Evolutionary conservation across 208 protist species (phyloP).

Genomic region (Wallacemonas sp.): DNA sequence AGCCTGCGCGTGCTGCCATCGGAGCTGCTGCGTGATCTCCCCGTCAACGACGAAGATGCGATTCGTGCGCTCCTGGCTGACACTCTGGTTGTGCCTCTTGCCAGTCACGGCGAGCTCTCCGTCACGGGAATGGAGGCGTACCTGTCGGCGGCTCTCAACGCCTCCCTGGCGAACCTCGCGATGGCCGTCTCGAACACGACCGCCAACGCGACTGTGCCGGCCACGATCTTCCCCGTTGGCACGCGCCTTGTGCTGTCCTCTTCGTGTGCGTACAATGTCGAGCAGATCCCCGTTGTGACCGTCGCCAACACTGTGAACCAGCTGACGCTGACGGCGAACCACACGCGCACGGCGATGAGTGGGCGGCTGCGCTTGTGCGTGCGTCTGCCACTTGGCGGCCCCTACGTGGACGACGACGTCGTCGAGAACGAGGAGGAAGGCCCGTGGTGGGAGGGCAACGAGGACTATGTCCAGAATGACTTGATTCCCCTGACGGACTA

Average conservation of each 20-base stretch:
- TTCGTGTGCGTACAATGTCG: constrained; percentile 45
- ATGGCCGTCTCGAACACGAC: neutral
- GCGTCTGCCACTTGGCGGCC: constrained; percentile 3
- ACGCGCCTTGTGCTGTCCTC: constrained; percentile 52
- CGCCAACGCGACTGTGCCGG: neutral
- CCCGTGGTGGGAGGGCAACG: constrained; percentile 18
- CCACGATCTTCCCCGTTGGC: constrained; percentile 30
- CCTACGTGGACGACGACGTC: neutral
- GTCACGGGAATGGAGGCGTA: constrained; percentile 20
- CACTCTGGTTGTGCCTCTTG: constrained; percentile 58
- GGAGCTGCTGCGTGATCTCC: constrained; percentile 38
- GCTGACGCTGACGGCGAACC: constrained; percentile 39
- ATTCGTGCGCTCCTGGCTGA: constrained; percentile 41
- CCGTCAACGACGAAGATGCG: constrained; percentile 36
- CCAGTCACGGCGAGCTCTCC: constrained; percentile 49
- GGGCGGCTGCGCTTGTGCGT: constrained; percentile 46
- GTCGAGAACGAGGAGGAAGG: constrained; percentile 9
- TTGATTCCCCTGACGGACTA: constrained; percentile 23
- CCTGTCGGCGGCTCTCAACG: neutral
- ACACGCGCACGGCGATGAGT: constrained; percentile 34
- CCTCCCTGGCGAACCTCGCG: neutral
- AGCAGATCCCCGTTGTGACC: constrained; percentile 43
- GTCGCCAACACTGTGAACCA: constrained; percentile 28
- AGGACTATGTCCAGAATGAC: constrained; percentile 7
- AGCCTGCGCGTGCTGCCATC: constrained; percentile 38